Base-by-base conservation (phyloP, 2,329 filamentous ascomycete species). In the Cladosporium austrohemisphaericum region DNA sequence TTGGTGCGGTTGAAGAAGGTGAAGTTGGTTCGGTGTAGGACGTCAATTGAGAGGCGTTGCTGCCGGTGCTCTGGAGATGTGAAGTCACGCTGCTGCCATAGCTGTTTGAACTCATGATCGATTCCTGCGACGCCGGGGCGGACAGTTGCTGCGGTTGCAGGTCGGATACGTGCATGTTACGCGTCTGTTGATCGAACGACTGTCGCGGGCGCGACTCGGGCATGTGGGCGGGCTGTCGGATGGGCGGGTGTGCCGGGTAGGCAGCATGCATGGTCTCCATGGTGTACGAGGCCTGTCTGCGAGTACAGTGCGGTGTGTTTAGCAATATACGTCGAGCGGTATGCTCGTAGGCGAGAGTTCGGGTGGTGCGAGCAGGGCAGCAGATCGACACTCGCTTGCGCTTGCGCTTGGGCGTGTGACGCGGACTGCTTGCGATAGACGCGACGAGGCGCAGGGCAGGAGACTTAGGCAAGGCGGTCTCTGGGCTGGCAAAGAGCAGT, bases 111-210 rank as follows among this genome's bases (percentile, higher is more conserved):
- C 56, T 61, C 16, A 55, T 46, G 50, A 60, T 55, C 9, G 60
- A 63, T 43, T 63, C 61, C 44, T 65, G 62, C 29, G 60, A 63
- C 22, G 59, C 58, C 11, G 60, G 60, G n/a, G 57, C 52, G 20
- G 61, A 63, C 31, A 60, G 50, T 16, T 53, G 52, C 32, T 52
- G 56, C 26, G 52, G 51, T 35, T 52, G 50, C 31, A 32, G 9
- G 38, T 45, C 44, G 47, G 46, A 13, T 52, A 52, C 53, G 14
- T 53, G 51, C 51, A 55, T 49, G 31, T n/a, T 48, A 60, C 61
- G 60, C 60, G 59, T 61, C 53, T 55, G 35, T 41, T 55, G 47
- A 26, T 52, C 49, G 40, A 49, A 43, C 23, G 35, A 37, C 19
- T 38, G 50, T 38, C 36, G 46, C 40, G 43, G 49, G 19, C 37